Conservation (phyloP, 805 yeast genomes). For the Lipomyces starkeyi region DNA sequence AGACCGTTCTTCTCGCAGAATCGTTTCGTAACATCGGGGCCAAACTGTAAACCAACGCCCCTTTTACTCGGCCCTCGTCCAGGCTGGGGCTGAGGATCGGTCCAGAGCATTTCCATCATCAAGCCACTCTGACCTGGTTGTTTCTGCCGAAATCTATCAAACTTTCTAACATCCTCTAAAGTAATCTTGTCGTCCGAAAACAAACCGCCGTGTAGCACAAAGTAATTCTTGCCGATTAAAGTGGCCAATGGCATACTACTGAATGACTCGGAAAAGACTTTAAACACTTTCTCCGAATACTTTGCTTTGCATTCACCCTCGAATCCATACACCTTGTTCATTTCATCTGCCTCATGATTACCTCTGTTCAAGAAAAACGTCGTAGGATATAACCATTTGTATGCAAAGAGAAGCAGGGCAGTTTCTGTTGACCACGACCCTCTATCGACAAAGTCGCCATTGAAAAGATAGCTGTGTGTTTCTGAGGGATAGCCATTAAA, state of each 20-base stretch:
- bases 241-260: conserved; percentile 86
- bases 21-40: conserved; percentile 87
- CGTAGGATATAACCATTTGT: conserved; percentile 77
- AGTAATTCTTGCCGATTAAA: conserved; percentile 73
- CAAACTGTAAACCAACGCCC: conserved; percentile 95
- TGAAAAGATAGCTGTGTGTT: conserved; percentile 79
- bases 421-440: conserved; percentile 99
- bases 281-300: conserved; percentile 78
- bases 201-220: conserved; percentile 95
- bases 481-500: conserved; percentile 72
- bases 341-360: conserved; percentile 94
- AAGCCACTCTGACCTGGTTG: conserved; percentile 92
- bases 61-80: conserved; percentile 91
- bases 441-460: conserved; percentile 97
- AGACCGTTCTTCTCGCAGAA: conserved; percentile 77
- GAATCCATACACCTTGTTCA: conserved; percentile 96
- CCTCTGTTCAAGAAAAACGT: conserved; percentile 84
- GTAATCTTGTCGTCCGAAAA: conserved; percentile 77
- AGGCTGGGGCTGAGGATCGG: conserved; percentile 82
- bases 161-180: conserved; percentile 72
- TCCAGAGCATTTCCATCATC: conserved; percentile 97
- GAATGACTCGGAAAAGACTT: conserved; percentile 84
- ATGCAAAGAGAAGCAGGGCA: conserved; percentile 75
- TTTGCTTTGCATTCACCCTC: conserved; percentile 94
- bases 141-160: conserved; percentile 64